A percentile compares a stretch with the other conserved stretches of the same genome.
Conservation (phyloP, 768 basidiomycete genomes). For the Pholiota molesta region DNA sequence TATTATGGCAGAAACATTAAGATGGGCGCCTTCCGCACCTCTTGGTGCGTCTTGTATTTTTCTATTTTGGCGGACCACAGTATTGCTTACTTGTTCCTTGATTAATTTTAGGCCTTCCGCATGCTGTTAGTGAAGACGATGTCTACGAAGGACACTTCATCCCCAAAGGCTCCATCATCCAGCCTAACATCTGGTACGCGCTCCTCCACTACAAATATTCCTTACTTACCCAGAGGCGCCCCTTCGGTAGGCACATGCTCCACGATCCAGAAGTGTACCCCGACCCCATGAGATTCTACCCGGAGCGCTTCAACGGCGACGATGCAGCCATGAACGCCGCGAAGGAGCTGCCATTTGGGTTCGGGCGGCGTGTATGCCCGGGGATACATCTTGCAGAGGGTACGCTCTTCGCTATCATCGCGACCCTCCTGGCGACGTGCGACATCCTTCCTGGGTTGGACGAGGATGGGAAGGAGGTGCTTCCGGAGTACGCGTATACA, state of each 20-base stretch:
- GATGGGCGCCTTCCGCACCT: slow-evolving; percentile 48
- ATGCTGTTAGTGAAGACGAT: slow-evolving; percentile 23
- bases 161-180: slow-evolving; percentile 48
- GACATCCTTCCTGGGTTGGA: slow-evolving; percentile 35
- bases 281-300: slow-evolving; percentile 56
- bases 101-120: slow-evolving; percentile 22
- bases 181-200: slow-evolving; percentile 51
- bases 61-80: too few relatives aligned
- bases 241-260: slow-evolving; percentile 43
- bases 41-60: slow-evolving; percentile 30
- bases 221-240: neutral
- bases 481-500: slow-evolving; percentile 14
- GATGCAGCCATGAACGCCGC: slow-evolving; percentile 39
- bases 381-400: slow-evolving; percentile 39
- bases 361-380: slow-evolving; percentile 48
- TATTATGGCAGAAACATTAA: slow-evolving; percentile 46
- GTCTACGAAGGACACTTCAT: slow-evolving; percentile 26
- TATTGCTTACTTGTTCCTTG: neutral
- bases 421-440: slow-evolving; percentile 37
- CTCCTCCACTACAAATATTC: neutral
- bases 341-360: slow-evolving; percentile 40
- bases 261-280: slow-evolving; percentile 59
- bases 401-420: slow-evolving; percentile 30
- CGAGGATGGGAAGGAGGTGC: slow-evolving; percentile 27
- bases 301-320: slow-evolving; percentile 53